Base-by-base conservation (phyloP, 352 stramenopile species). In the Pseudoperonospora humuli region DNA sequence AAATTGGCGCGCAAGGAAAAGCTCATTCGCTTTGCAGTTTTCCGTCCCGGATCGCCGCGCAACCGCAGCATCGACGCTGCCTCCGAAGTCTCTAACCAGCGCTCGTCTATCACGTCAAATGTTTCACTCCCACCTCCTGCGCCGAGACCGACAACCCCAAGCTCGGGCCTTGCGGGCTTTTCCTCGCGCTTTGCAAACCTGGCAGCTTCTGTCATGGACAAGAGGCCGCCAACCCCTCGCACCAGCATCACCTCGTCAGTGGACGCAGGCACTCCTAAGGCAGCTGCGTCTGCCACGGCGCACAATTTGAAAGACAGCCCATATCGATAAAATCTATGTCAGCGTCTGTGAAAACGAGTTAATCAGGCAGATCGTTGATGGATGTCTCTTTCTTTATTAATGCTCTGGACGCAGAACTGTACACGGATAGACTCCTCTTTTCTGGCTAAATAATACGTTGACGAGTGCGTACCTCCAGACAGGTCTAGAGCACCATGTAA, bases 1-100 rank as follows among this genome's bases (percentile, higher is more conserved):
- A 84, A 81, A 40, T 61, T 90, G 25, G 70, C 64, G 13, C 75
- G 78, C 25, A 85, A 87, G 36, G 78, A 87, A 27, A 90, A 90
- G 43, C 50, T 84, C 17, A 86, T 90, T 45, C 78, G 78, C 19
- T 87, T 90, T 37, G 78, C 78, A 3, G 70, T 81, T 28, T 87
- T 87, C 54, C 67, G 64, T 5, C 71, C 74, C 1, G 69, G 64
- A 6, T 75, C 70, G 5, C 66, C 60, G n/a, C 67, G 62, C 37
- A 63, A 74, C 25, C 62, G 50, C 26, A 63, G 54, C 33, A 62
- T 53, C 15, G 54, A 77, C 21, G 62, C 58, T 23, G 60, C 70
- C 14, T 81, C 70, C 13, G 67, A 82, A 15, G 48, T 60, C n/a
- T 78, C 60, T 5, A 70, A 72, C 19, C 45, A 67, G n/a, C 59